Conservation (phyloP, 176 grass and related monocot species). For the Juncus effusus region DNA sequence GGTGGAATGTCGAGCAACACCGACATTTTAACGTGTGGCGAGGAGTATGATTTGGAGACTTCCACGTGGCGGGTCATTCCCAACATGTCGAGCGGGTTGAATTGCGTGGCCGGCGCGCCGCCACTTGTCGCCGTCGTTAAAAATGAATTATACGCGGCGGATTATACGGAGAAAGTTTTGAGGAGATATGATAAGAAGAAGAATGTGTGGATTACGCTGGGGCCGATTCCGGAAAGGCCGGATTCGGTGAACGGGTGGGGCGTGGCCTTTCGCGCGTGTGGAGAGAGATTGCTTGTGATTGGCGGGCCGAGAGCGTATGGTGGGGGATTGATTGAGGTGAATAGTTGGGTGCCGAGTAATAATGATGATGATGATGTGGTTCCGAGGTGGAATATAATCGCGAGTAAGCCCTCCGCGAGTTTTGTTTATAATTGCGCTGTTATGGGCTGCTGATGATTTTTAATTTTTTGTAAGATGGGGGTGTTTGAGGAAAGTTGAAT, state of each 20-base stretch:
- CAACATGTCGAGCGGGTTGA: constrained; percentile 64
- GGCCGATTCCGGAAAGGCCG: constrained; percentile 56
- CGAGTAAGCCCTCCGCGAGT: constrained; percentile 43
- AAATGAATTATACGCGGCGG: constrained; percentile 64
- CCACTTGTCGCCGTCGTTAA: constrained; percentile 73
- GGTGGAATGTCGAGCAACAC: constrained; percentile 49
- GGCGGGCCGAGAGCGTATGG: constrained; percentile 46
- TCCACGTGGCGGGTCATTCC: constrained; percentile 47
- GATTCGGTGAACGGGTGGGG: constrained; percentile 87
- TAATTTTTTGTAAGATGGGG: constrained; percentile 7
- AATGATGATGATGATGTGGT: constrained; percentile 39
- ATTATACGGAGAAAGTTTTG: constrained; percentile 54
- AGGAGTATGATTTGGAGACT: constrained; percentile 56
- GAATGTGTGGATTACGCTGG: constrained; percentile 69
- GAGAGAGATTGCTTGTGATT: constrained; percentile 67
- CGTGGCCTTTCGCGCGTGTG: constrained; percentile 81
- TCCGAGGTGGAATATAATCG: constrained; percentile 64
- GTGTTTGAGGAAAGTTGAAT: constrained; percentile 11
- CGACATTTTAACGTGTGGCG: constrained; percentile 56
- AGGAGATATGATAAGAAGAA: constrained; percentile 71
- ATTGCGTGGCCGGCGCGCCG: constrained; percentile 48
- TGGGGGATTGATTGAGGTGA: constrained; percentile 69
- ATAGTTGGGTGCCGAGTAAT: constrained; percentile 55
- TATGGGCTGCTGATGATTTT: constrained; percentile 75
- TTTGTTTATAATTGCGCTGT: constrained; percentile 95